These are phyloP conservation scores for Leptographium lundbergii DNA, from an alignment of 2,329 filamentous ascomycete genomes.

Conservation along the genomic window DNA sequence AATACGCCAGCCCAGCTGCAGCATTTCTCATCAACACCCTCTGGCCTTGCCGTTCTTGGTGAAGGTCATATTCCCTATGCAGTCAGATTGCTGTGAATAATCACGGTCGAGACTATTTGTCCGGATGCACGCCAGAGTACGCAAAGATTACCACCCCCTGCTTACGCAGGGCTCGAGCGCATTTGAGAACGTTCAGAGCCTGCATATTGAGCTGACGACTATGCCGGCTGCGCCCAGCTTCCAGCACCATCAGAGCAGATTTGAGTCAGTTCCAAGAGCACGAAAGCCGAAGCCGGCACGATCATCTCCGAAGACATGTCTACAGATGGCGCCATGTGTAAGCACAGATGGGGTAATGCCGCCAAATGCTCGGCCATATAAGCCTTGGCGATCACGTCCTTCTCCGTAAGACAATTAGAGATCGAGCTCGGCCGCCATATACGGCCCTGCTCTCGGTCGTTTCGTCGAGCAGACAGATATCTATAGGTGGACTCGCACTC, in stretches of 20 bases:
- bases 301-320: no score
- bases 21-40: background rate
- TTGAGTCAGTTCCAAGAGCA: background rate
- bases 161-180: background rate
- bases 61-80: no score
- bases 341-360: no score
- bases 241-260: background rate
- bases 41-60: background rate
- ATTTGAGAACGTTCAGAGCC: background rate
- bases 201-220: background rate
- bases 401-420: no score
- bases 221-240: background rate
- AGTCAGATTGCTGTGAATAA: no score
- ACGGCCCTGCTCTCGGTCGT: no score
- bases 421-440: no score
- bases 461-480: no score
- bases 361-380: no score
- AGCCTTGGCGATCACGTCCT: no score
- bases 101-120: background rate
- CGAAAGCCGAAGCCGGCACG: background rate
- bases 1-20: background rate
- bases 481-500: background rate
- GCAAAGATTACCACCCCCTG: background rate
- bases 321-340: no score
- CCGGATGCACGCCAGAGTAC: background rate